Base-by-base conservation (phyloP, 176 grass and related monocot genomes). In the Phoenix dactylifera region DNA sequence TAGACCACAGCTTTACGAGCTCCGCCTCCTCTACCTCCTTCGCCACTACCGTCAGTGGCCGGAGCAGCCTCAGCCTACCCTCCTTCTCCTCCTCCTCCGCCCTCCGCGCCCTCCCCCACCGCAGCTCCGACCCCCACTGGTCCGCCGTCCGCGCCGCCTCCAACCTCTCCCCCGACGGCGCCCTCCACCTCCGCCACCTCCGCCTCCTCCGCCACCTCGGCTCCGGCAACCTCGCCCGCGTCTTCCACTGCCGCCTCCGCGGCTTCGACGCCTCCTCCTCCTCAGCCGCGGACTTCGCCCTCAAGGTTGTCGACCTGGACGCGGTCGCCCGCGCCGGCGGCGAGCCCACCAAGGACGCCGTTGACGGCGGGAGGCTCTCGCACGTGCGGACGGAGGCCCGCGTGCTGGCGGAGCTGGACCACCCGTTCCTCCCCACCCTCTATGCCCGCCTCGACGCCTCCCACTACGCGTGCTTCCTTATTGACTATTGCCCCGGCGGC, bases 401-500 rank as follows among this genome's bases (percentile, higher is more conserved):
- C 18, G 90, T 78, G 20, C 80, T 95, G 51, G 81, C 90, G 2
- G 67, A 76, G 4, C 82, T 95, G 3, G 90, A 95, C 30, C 90
- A 95, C 69, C 86, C 90, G 5, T 95, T 95, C 74, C 59, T 95
- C 24, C 90, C 90, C 16, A 95, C 90, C 12, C 82, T 95, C 17
- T 95, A 95, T 51, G 82, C 90, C 1, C 82, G 90, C 55, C 85
- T 95, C 54, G 90, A 95, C 68, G 86, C 86, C 1, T 79, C 79
- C 1, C 76, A 82, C 25, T 95, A 95, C 74, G 82, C 90, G 0
- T 95, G 90, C 67, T 95, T 95, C 68, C 85, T 95, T 6, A 89
- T 95, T 54, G 90, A 86, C 63, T 95, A 95, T 69, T 95, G 90
- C 65, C 72, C 90, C 15, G 90, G 90, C 0, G 86, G 90, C 1